Evolutionary conservation across 257 asterid genomes (phyloP).

Genomic region (Scutellaria baicalensis): DNA sequence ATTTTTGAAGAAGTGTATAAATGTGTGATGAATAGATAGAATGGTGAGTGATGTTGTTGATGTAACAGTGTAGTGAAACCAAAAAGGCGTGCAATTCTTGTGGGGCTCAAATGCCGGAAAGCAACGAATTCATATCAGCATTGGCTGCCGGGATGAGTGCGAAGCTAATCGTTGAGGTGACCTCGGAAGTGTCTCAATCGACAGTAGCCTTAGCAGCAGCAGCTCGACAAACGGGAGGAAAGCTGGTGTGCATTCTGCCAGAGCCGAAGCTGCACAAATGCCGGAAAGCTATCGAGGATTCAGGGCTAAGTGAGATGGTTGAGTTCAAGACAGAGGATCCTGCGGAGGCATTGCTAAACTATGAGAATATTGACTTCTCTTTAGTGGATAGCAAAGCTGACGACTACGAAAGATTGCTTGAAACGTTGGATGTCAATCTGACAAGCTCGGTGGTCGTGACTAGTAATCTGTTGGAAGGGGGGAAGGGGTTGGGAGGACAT

Average conservation of each 20-base stretch:
- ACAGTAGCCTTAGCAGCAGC: slow-evolving; percentile 65
- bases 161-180: slow-evolving; percentile 50
- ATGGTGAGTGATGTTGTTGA: not conserved
- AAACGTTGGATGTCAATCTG: slow-evolving; percentile 42
- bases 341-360: slow-evolving; percentile 28
- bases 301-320: slow-evolving; percentile 46
- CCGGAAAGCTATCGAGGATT: slow-evolving; percentile 39
- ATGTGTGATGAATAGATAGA: too few relatives aligned
- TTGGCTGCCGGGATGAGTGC: slow-evolving; percentile 60
- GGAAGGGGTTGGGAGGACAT: slow-evolving; percentile 34
- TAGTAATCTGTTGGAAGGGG: slow-evolving; percentile 47
- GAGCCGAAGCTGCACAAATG: slow-evolving; percentile 30
- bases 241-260: slow-evolving; percentile 50
- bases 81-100: slow-evolving; percentile 26
- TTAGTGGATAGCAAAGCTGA: slow-evolving; percentile 41
- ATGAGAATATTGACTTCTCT: slow-evolving; percentile 58
- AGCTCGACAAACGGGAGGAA: slow-evolving; percentile 52
- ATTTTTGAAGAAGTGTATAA: too few relatives aligned
- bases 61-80: slow-evolving; percentile 29
- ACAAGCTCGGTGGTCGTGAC: slow-evolving; percentile 55
- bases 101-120: slow-evolving; percentile 28
- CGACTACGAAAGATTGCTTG: slow-evolving; percentile 25
- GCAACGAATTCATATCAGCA: slow-evolving; percentile 51
- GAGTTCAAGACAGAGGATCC: slow-evolving; percentile 63
- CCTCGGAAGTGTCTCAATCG: slow-evolving; percentile 43